Base-by-base conservation (phyloP, 2,329 filamentous ascomycete species). In the Claviceps pusilla region DNA sequence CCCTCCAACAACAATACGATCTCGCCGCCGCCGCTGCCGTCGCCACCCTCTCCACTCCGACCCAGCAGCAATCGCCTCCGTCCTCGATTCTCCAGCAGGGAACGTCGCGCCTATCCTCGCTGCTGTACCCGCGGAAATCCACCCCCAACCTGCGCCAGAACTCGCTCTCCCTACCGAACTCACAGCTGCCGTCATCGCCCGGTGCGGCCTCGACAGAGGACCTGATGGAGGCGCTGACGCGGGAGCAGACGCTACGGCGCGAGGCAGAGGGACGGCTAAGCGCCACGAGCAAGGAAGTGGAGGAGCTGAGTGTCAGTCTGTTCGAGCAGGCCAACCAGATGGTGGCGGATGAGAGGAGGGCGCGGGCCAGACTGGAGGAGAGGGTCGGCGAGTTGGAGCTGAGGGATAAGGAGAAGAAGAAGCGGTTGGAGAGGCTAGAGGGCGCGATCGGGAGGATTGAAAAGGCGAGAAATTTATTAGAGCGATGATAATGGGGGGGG, bases 271-370 rank as follows among this genome's bases (percentile, higher is more conserved):
- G 77, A 51, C 77, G 79, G 57, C 72, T 88, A 24, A 76, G 75
- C 58, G 78, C 81, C 51, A 84, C 86, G 51, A 83, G 79, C 62
- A 75, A 73, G 12, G 87, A 93, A 71, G 77, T 91, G 24, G 87
- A 91, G 69, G 87, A 93, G 69, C 72, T 93, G 59, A 87, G 79
- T 63, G 84, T 79, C 24, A 78, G 77, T 51, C 71, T 93, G 53
- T 93, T 93, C 66, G 82, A 87, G 70, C 83, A 90, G 71, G 87
- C 87, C 52, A 93, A 93, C 66, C 82, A 89, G 69, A 93, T 93
- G 87, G 87, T 93, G 24, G 86, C 87, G 2, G 74, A 77, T 19
- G 87, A 93, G 73, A 73, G 87, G 47, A 77, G 80, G 55, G 84
- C 84, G 39, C 73, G 86, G 56, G 85, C 84, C 6, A 79, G 76